Evolutionary conservation across 2,329 filamentous ascomycete genomes (phyloP).

Genomic region (Neoarthrinium moseri): DNA sequence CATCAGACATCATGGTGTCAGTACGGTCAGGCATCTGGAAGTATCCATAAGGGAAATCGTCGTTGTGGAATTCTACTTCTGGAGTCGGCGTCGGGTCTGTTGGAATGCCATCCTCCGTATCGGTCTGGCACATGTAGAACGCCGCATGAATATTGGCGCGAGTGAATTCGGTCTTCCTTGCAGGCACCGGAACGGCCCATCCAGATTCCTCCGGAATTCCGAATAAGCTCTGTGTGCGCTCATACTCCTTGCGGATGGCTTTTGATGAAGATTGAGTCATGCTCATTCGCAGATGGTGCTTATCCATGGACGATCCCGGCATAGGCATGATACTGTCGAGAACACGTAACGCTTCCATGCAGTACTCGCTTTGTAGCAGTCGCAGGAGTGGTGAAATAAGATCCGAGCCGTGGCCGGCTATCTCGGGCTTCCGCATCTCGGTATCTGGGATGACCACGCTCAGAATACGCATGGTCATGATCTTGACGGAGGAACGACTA

Average conservation of each 20-base stretch:
- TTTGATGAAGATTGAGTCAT: slow-evolving; percentile 89
- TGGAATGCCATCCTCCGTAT: slow-evolving; percentile 53
- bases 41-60: slow-evolving; percentile 82
- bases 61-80: slow-evolving; percentile 88
- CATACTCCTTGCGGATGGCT: slow-evolving; percentile 88
- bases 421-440: slow-evolving; percentile 88
- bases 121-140: slow-evolving; percentile 86
- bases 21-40: slow-evolving; percentile 72
- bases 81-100: slow-evolving; percentile 68
- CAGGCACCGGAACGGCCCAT: slow-evolving; percentile 93
- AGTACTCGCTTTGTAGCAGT: slow-evolving; percentile 88
- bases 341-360: slow-evolving; percentile 86
- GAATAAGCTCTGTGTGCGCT: slow-evolving; percentile 89
- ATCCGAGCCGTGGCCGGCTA: slow-evolving; percentile 88
- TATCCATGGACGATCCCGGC: slow-evolving; percentile 87
- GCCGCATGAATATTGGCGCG: slow-evolving; percentile 92
- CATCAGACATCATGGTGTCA: slow-evolving; percentile 91
- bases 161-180: slow-evolving; percentile 82
- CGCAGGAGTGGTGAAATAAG: slow-evolving; percentile 90
- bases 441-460: slow-evolving; percentile 83
- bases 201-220: slow-evolving; percentile 94
- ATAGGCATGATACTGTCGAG: slow-evolving; percentile 95
- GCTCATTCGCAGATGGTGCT: slow-evolving; percentile 94
- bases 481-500: slow-evolving; percentile 82
- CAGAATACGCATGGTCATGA: slow-evolving; percentile 89